Evolutionary conservation across 345 rosid genomes (phyloP).

Genomic region (Cardamine resedifolia): DNA sequence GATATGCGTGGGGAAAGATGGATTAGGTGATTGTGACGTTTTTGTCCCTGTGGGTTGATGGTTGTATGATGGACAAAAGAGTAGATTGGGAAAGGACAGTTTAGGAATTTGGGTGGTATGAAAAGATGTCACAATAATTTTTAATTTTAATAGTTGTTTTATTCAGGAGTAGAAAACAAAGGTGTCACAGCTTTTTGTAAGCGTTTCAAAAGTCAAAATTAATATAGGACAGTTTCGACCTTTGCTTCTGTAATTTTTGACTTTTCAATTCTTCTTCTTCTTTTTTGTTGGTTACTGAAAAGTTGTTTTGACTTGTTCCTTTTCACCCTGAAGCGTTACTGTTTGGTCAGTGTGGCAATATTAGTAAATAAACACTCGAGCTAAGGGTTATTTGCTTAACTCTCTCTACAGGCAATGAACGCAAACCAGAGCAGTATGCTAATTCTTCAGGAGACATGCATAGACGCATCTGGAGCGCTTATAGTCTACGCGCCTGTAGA

Average conservation of each 20-base stretch:
- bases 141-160: background rate
- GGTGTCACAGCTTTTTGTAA: constrained; percentile 33
- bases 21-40: constrained; percentile 38
- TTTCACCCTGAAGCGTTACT: constrained; percentile 22
- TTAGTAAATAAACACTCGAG: background rate
- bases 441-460: constrained; percentile 69
- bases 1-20: constrained; percentile 13
- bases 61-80: constrained; percentile 35
- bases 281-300: background rate
- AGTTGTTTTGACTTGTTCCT: constrained; percentile 26
- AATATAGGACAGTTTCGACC: constrained; percentile 48
- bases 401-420: constrained; percentile 46
- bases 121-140: constrained; percentile 18
- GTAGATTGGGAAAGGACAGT: constrained; percentile 41
- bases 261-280: constrained; percentile 24
- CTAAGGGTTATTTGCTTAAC: background rate
- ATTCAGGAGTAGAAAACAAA: constrained; percentile 27
- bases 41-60: constrained; percentile 32
- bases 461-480: constrained; percentile 56
- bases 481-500: constrained; percentile 76
- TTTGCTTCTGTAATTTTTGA: constrained; percentile 40
- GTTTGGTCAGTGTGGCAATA: constrained; percentile 28
- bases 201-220: constrained; percentile 55
- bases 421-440: constrained; percentile 63
- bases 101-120: constrained; percentile 42